A percentile compares a stretch with the other conserved stretches of the same genome.
Conservation (phyloP, 352 stramenopile species). For the Phytophthora niederhauseri region DNA sequence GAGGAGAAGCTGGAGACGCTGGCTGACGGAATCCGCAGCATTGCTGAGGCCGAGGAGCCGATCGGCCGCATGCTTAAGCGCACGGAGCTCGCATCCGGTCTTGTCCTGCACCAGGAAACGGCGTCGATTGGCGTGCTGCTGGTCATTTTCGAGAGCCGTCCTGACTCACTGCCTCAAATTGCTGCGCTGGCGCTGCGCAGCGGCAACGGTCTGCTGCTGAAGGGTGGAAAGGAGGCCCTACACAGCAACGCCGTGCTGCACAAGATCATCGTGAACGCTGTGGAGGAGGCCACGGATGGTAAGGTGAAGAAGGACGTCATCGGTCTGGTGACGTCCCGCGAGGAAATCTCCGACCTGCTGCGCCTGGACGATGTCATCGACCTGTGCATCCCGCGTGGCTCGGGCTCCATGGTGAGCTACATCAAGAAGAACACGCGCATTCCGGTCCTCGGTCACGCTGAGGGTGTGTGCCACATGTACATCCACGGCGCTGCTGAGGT, state of each 20-base stretch:
- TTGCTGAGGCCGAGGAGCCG: constrained; percentile 84
- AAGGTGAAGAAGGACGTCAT: constrained; percentile 94
- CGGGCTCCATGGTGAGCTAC: constrained; percentile 94
- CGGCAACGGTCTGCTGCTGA: constrained; percentile 97
- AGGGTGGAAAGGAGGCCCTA: constrained; percentile 96
- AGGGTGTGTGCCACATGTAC: constrained; percentile 99
- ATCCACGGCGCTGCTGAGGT: constrained; percentile 92
- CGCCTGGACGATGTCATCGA: constrained; percentile 97
- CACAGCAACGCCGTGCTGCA: constrained; percentile 93
- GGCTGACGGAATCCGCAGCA: constrained; percentile 94
- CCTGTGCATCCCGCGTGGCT: constrained; percentile 98
- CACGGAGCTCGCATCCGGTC: constrained; percentile 91
- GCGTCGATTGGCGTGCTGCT: constrained; percentile 97
- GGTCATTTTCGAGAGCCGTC: constrained; percentile 98
- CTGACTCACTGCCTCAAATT: constrained; percentile 97
- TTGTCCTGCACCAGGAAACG: constrained; percentile 95
- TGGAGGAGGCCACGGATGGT: constrained; percentile 88
- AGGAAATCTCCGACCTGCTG: constrained; percentile 94
- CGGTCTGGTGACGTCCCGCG: constrained; percentile 94
- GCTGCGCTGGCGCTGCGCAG: constrained; percentile 94
- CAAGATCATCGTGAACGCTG: constrained; percentile 93
- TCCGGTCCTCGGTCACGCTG: constrained; percentile 97
- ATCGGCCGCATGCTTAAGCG: constrained; percentile 77
- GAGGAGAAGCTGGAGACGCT: constrained; percentile 95
- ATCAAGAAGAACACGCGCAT: constrained; percentile 98